These are phyloP conservation scores for Podospora appendiculata DNA, from an alignment of 495 filamentous ascomycete species.

Conservation along the genomic window DNA sequence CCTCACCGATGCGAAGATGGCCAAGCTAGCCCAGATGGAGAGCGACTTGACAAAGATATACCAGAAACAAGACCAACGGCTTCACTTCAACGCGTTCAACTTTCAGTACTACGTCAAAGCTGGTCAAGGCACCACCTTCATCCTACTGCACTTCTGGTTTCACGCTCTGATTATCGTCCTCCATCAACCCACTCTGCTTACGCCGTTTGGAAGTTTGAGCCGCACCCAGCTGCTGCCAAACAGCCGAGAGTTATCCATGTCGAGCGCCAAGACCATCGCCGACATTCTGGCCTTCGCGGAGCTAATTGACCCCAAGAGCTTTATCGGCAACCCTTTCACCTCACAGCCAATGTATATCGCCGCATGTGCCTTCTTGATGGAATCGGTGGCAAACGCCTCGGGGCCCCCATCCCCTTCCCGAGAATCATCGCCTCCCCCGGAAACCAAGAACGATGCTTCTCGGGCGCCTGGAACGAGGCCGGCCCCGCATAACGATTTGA, in stretches of 20 bases:
- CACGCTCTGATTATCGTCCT: slow-evolving; percentile 78
- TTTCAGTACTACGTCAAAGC: slow-evolving; percentile 69
- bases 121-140: slow-evolving; percentile 74
- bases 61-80: slow-evolving; percentile 58
- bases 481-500: slow-evolving; percentile 30
- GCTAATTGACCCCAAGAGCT: slow-evolving; percentile 68
- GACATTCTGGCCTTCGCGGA: slow-evolving; percentile 77
- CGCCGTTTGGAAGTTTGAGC: slow-evolving; percentile 59
- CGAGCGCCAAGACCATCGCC: slow-evolving; percentile 80
- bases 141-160: slow-evolving; percentile 88
- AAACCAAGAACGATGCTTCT: slow-evolving; percentile 9
- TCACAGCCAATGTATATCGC: slow-evolving; percentile 88
- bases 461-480: slow-evolving; percentile 2
- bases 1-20: slow-evolving; percentile 62
- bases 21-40: slow-evolving; percentile 64
- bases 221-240: slow-evolving; percentile 63
- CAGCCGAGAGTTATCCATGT: slow-evolving; percentile 76
- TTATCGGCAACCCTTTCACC: slow-evolving; percentile 79
- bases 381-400: slow-evolving; percentile 56
- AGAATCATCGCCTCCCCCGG: slow-evolving; percentile 34
- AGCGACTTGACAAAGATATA: slow-evolving; percentile 72
- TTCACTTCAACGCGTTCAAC: slow-evolving; percentile 74
- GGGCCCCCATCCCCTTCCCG: slow-evolving; percentile 51
- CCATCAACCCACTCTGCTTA: slow-evolving; percentile 72
- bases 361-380: slow-evolving; percentile 78